Conservation (phyloP, 2,329 filamentous ascomycete genomes). For the Clarireedia monteithiana region DNA sequence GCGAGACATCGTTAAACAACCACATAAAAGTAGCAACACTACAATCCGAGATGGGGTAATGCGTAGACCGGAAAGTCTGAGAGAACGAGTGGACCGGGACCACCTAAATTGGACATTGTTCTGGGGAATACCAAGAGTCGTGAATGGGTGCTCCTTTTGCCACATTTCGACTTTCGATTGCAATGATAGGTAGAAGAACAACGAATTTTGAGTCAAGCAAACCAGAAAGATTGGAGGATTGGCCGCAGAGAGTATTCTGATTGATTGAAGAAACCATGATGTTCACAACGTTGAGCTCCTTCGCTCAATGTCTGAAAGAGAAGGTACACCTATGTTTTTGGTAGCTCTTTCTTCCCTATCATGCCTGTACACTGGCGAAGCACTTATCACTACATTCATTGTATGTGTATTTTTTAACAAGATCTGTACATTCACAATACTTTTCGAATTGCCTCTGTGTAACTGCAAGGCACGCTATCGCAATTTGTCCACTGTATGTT, state of each 20-base stretch:
- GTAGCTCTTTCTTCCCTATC: too few relatives aligned
- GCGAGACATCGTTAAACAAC: slow-evolving; percentile 9
- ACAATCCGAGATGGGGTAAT: slow-evolving; percentile 12
- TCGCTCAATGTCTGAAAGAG: too few relatives aligned
- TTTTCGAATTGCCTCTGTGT: too few relatives aligned
- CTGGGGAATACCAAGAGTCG: slow-evolving; percentile 10
- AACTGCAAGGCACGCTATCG: too few relatives aligned
- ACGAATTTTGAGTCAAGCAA: neutral
- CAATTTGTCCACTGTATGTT: too few relatives aligned
- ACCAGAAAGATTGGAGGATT: neutral
- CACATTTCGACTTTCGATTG: slow-evolving; percentile 12
- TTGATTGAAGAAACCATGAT: too few relatives aligned
- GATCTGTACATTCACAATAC: too few relatives aligned
- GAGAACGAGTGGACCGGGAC: slow-evolving; percentile 14
- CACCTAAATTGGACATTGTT: slow-evolving; percentile 13
- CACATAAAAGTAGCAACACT: slow-evolving; percentile 10
- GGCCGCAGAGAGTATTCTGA: neutral
- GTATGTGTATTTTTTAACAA: too few relatives aligned
- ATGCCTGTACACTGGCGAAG: too few relatives aligned
- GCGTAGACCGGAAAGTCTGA: slow-evolving; percentile 16
- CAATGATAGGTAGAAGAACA: neutral
- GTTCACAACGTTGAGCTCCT: too few relatives aligned
- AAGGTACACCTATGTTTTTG: too few relatives aligned
- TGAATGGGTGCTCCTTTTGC: slow-evolving; percentile 22
- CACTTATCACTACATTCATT: too few relatives aligned